Evolutionary conservation across 2,329 filamentous ascomycete genomes (phyloP).

Genomic region (Epicoccum sorghinum): DNA sequence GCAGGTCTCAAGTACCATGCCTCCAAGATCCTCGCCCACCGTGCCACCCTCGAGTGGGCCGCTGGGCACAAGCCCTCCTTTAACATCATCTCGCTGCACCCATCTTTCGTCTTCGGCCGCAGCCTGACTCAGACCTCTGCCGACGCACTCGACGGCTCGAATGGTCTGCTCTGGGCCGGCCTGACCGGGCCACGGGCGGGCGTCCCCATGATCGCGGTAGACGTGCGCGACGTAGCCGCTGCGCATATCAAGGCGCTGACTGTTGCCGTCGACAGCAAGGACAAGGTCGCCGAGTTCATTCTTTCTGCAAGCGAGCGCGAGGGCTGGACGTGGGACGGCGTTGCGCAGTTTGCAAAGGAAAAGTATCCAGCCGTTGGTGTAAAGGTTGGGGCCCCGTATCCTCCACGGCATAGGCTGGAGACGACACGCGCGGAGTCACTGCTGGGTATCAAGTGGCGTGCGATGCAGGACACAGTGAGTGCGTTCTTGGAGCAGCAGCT

Average conservation of each 20-base stretch:
- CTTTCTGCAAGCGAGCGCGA: constrained; percentile 5
- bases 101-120: constrained; percentile 31
- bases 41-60: constrained; percentile 30
- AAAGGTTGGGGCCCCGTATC: constrained; percentile 10
- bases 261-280: not conserved
- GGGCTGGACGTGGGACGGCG: constrained; percentile 21
- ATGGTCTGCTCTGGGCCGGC: constrained; percentile 23
- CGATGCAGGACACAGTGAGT: constrained; percentile 15
- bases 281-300: constrained; percentile 6
- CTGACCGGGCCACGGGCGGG: constrained; percentile 16
- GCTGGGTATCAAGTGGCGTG: constrained; percentile 21
- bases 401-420: constrained; percentile 9
- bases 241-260: constrained; percentile 30
- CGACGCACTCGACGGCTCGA: constrained; percentile 24
- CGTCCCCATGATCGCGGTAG: constrained; percentile 20
- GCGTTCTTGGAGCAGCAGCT: not conserved
- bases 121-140: constrained; percentile 25
- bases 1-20: constrained; percentile 23
- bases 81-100: constrained; percentile 32
- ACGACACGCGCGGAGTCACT: constrained; percentile 19
- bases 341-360: constrained; percentile 19
- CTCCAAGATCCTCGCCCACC: constrained; percentile 36
- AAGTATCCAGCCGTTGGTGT: constrained; percentile 20
- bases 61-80: constrained; percentile 25
- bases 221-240: constrained; percentile 36